These are phyloP conservation scores for Talaromyces sp. DNA, from an alignment of 2,329 filamentous ascomycete genomes.

Conservation along the genomic window DNA sequence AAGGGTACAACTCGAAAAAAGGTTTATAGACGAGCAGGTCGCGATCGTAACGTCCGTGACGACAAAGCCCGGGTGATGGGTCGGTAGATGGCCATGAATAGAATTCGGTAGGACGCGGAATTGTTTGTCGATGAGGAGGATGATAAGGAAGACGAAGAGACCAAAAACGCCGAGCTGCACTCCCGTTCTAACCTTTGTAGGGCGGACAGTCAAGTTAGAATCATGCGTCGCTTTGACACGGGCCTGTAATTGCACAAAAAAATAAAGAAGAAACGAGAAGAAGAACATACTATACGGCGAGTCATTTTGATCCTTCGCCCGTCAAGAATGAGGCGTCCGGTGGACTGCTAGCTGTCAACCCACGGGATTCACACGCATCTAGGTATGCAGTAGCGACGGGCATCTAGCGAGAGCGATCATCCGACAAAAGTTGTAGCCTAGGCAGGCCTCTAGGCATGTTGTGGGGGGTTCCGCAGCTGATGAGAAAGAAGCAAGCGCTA, in stretches of 20 bases:
- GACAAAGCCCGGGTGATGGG: constrained; percentile 78
- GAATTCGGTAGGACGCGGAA: constrained; percentile 81
- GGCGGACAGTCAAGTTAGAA: constrained; percentile 11
- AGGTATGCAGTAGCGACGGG: not conserved
- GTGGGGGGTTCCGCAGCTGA: not conserved
- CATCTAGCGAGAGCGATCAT: constrained; percentile 9
- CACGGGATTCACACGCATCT: not conserved
- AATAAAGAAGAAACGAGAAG: not conserved
- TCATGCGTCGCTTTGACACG: not conserved
- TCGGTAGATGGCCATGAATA: constrained; percentile 82
- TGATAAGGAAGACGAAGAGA: constrained; percentile 64
- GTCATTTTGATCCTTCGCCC: constrained; percentile 29
- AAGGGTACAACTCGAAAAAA: constrained; percentile 72
- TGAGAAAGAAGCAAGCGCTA: not conserved
- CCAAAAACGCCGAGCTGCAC: constrained; percentile 69
- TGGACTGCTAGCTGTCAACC: constrained; percentile 8
- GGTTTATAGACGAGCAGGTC: constrained; percentile 70
- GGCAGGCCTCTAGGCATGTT: constrained; percentile 16
- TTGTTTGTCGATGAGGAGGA: constrained; percentile 81
- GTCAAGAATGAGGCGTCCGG: constrained; percentile 8
- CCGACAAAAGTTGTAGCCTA: not conserved
- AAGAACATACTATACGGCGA: constrained; percentile 40
- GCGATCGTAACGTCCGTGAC: constrained; percentile 80
- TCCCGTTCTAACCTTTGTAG: constrained; percentile 58
- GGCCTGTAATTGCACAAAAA: not conserved